phyloP scores from a whole-genome alignment of 768 basidiomycete genomes.

The Lactifluus echinatus region DNA sequence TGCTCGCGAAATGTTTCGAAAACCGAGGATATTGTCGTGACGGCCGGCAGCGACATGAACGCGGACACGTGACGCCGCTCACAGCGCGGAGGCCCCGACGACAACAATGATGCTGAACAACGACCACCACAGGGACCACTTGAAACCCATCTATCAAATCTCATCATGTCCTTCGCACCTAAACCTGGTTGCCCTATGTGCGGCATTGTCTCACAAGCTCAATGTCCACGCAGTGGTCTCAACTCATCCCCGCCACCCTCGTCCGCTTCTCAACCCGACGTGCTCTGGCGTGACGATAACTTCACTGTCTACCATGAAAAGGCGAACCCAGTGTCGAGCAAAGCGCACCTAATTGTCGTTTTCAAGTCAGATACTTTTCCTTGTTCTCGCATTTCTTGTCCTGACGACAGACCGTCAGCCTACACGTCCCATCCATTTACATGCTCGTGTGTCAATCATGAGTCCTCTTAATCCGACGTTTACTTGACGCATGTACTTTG shows the following conservation, averaged over 20 bases:
- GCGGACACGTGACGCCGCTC: neutral
- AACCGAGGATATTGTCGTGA: conserved; percentile 23
- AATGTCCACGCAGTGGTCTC: conserved; percentile 29
- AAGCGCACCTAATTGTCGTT: conserved; percentile 61
- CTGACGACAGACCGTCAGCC: conserved; percentile 33
- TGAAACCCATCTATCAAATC: neutral
- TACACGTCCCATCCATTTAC: conserved; percentile 75
- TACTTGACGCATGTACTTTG: conserved; percentile 10
- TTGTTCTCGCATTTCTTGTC: conserved; percentile 4
- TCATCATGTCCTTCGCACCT: conserved; percentile 44
- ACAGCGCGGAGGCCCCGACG: neutral
- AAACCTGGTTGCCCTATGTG: conserved; percentile 73
- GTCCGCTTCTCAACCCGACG: conserved; percentile 41
- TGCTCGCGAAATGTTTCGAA: conserved; percentile 63
- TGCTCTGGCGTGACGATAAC: conserved; percentile 70
- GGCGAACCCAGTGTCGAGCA: conserved; percentile 61
- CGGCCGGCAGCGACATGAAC: conserved; percentile 7
- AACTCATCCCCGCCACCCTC: conserved; percentile 41
- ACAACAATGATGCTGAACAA: neutral
- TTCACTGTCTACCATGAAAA: conserved; percentile 68
- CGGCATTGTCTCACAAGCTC: conserved; percentile 54
- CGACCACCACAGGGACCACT: neutral
- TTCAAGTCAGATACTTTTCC: conserved; percentile 64
- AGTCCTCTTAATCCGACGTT: neutral
- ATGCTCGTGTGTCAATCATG: conserved; percentile 43